phyloP scores from a whole-genome alignment of 2,329 filamentous ascomycete species.

The Fusarium udum region DNA sequence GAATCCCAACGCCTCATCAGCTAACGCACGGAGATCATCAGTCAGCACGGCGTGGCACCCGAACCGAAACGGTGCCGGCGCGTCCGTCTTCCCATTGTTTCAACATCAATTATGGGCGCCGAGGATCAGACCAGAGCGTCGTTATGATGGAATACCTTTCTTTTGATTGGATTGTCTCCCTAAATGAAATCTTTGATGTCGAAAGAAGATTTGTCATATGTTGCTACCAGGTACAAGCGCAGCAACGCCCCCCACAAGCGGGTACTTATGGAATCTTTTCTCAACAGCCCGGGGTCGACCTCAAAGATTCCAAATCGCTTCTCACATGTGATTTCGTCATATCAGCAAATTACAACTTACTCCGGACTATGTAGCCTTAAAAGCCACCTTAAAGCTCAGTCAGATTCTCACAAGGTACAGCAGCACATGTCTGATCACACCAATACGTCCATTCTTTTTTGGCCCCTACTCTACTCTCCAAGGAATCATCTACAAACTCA shows the following conservation, averaged over 20 bases:
- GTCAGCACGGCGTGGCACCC: slow-evolving; percentile 4
- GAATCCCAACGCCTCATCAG: slow-evolving; percentile 2
- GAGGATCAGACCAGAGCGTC: neutral
- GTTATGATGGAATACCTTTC: neutral
- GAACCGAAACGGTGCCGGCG: neutral
- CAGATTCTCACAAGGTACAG: neutral
- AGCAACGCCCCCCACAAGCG: neutral
- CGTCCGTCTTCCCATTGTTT: neutral
- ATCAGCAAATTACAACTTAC: slow-evolving; percentile 8
- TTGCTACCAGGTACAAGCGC: neutral
- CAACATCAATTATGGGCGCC: neutral
- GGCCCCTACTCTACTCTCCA: neutral
- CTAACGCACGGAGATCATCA: neutral
- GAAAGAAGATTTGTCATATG: slow-evolving; percentile 14
- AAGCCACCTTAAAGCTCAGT: neutral
- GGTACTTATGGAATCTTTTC: slow-evolving; percentile 28
- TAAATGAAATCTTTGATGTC: neutral
- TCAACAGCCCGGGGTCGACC: neutral
- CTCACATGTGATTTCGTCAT: slow-evolving; percentile 27
- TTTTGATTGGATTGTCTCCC: neutral
- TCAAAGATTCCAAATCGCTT: slow-evolving; percentile 32
- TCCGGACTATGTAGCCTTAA: neutral
- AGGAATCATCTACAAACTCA: neutral
- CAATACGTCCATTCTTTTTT: neutral
- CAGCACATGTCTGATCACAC: neutral